These are phyloP conservation scores for Polychaeton citri DNA, from an alignment of 2,329 filamentous ascomycete genomes.

Conservation along the genomic window DNA sequence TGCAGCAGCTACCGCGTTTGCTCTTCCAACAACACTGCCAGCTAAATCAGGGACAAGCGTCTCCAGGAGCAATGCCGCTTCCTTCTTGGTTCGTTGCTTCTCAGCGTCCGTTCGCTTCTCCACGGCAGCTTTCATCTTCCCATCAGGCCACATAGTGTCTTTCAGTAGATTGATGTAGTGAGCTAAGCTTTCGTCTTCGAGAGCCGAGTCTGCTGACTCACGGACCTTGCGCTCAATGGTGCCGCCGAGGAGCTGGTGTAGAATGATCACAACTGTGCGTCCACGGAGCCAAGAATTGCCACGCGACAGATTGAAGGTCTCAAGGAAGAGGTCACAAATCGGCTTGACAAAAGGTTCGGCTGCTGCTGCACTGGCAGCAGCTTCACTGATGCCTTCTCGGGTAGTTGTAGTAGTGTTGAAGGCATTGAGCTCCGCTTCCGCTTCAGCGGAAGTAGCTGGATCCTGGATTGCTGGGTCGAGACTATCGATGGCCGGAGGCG, in stretches of 20 bases:
- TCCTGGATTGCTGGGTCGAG: conserved; percentile 29
- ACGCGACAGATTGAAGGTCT: conserved; percentile 85
- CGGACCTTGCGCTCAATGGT: conserved; percentile 93
- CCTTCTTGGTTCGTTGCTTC: conserved; percentile 66
- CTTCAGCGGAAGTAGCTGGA: conserved; percentile 50
- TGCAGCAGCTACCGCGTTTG: conserved; percentile 83
- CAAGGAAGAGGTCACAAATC: conserved; percentile 93
- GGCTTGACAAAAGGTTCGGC: conserved; percentile 94
- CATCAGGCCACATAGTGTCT: conserved; percentile 71
- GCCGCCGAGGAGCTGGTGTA: conserved; percentile 88
- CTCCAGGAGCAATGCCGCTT: conserved; percentile 78
- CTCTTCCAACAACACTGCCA: conserved; percentile 80
- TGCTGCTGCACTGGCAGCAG: conserved; percentile 30
- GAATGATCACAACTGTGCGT: conserved; percentile 84
- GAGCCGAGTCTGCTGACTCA: conserved; percentile 60
- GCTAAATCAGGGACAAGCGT: conserved; percentile 84
- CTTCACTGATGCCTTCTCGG: background rate
- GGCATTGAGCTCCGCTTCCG: conserved; percentile 83
- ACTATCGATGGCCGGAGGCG: conserved; percentile 35
- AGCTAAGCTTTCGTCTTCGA: conserved; percentile 66
- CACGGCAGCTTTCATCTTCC: conserved; percentile 36
- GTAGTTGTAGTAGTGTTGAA: conserved; percentile 56
- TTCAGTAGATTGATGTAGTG: conserved; percentile 62
- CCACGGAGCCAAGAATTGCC: conserved; percentile 97
- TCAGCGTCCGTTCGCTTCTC: conserved; percentile 54